Evolutionary conservation across 306 rosid genomes (phyloP).

Genomic region (Malus sieversii): DNA sequence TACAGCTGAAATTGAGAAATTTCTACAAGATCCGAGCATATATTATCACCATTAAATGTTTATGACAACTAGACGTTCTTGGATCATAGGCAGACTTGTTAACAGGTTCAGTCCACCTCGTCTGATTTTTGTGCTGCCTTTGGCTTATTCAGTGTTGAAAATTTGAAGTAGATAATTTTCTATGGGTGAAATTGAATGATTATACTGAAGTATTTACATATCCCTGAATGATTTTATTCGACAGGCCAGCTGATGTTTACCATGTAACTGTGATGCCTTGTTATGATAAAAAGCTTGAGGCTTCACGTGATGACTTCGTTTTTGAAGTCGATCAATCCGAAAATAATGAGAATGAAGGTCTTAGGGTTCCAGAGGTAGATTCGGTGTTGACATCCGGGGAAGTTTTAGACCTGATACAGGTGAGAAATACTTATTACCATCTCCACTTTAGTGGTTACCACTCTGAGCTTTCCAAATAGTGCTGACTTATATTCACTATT

Average conservation of each 20-base stretch:
- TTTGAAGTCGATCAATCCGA: conserved; percentile 38
- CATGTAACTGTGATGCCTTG: conserved; percentile 98
- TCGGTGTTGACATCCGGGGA: conserved; percentile 92
- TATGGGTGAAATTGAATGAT: not conserved
- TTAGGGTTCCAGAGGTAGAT: conserved; percentile 66
- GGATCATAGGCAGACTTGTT: not conserved
- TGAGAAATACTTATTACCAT: conserved; percentile 13
- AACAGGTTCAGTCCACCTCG: not conserved
- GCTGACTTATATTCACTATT: not conserved
- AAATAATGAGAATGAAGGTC: conserved; percentile 28
- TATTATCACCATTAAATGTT: not conserved
- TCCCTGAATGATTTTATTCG: conserved; percentile 6
- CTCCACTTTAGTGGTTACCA: not conserved
- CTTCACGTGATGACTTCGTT: conserved; percentile 84
- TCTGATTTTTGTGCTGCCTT: not conserved
- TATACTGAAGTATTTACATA: not conserved
- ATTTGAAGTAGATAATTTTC: not conserved
- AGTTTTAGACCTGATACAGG: conserved; percentile 88
- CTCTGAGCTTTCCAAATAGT: not conserved
- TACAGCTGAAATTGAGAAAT: not conserved
- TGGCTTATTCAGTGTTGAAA: not conserved
- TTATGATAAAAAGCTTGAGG: conserved; percentile 97
- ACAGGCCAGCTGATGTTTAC: conserved; percentile 78
- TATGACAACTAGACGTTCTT: not conserved
- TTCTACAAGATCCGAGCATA: not conserved